Evolutionary conservation across 768 basidiomycete species (phyloP).

Genomic region (Suillus brevipes): DNA sequence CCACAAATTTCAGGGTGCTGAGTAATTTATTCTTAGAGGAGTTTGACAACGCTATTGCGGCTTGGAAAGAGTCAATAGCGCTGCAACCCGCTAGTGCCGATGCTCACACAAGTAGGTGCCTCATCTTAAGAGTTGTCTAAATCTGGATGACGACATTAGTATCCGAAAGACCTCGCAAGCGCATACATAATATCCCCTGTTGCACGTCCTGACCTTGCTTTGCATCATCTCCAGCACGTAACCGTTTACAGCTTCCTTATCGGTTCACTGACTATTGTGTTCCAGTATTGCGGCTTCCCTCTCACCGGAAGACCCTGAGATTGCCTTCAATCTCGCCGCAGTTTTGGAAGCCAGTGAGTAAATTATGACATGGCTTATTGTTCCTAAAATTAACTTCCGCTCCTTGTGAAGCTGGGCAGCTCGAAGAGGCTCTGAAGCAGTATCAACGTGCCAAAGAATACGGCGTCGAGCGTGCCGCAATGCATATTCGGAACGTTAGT

Average conservation of each 20-base stretch:
- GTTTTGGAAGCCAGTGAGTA: conserved; percentile 85
- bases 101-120: conserved; percentile 76
- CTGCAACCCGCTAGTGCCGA: conserved; percentile 83
- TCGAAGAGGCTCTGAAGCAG: conserved; percentile 78
- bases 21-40: conserved; percentile 56
- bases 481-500: conserved; percentile 81
- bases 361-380: conserved; percentile 32
- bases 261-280: conserved; percentile 33
- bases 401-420: conserved; percentile 58
- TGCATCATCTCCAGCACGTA: conserved; percentile 78
- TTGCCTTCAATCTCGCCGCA: conserved; percentile 88
- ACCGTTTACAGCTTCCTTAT: conserved; percentile 29
- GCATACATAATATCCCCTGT: conserved; percentile 84
- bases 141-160: conserved; percentile 22
- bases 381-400: conserved; percentile 33
- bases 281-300: conserved; percentile 78
- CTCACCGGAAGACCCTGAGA: conserved; percentile 86
- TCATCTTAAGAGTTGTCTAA: conserved; percentile 18
- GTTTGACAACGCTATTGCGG: conserved; percentile 80
- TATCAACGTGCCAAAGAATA: conserved; percentile 78
- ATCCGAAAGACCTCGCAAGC: conserved; percentile 72
- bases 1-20: conserved; percentile 17
- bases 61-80: conserved; percentile 83
- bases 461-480: conserved; percentile 79
- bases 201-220: conserved; percentile 80